These are phyloP conservation scores for Pueraria montana DNA, from an alignment of 306 rosid genomes.

Conservation along the genomic window DNA sequence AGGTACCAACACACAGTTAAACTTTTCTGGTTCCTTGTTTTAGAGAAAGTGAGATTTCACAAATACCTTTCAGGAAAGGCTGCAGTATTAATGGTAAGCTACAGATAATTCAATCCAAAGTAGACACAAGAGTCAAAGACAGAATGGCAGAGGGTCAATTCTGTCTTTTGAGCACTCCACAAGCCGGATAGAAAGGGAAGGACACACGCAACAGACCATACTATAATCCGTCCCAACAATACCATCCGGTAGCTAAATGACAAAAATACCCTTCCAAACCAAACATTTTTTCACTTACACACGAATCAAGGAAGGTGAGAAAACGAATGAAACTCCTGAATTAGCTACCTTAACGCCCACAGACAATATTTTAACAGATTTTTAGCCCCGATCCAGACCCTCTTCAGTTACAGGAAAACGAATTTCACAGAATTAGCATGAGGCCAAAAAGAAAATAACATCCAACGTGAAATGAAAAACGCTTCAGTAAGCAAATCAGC, in stretches of 20 bases:
- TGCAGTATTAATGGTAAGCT: slow-evolving; percentile 31
- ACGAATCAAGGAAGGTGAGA: slow-evolving; percentile 30
- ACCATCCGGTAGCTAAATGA: slow-evolving; percentile 44
- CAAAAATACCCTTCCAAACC: slow-evolving; percentile 60
- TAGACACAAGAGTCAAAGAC: slow-evolving; percentile 29
- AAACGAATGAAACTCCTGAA: slow-evolving; percentile 45
- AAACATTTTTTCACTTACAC: slow-evolving; percentile 40
- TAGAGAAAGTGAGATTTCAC: slow-evolving; percentile 28
- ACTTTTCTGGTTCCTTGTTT: slow-evolving; percentile 26
- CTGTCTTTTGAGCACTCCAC: slow-evolving; percentile 54
- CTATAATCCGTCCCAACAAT: slow-evolving; percentile 45
- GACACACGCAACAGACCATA: slow-evolving; percentile 31
- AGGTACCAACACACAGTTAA: slow-evolving; percentile 18
- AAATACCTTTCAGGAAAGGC: slow-evolving; percentile 27
- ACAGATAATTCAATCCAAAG: slow-evolving; percentile 37
- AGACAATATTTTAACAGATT: slow-evolving; percentile 12
- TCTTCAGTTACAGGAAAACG: slow-evolving; percentile 18
- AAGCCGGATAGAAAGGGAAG: slow-evolving; percentile 38
- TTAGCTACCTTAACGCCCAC: slow-evolving; percentile 41
- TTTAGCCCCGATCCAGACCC: slow-evolving; percentile 25
- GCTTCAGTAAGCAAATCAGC: slow-evolving; percentile 36
- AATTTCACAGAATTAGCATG: slow-evolving; percentile 27
- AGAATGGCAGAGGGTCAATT: slow-evolving; percentile 51
- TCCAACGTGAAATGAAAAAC: slow-evolving; percentile 32
- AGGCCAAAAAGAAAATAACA: slow-evolving; percentile 6